Base-by-base conservation (phyloP, 345 rosid genomes). In the Brassica nigra region DNA sequence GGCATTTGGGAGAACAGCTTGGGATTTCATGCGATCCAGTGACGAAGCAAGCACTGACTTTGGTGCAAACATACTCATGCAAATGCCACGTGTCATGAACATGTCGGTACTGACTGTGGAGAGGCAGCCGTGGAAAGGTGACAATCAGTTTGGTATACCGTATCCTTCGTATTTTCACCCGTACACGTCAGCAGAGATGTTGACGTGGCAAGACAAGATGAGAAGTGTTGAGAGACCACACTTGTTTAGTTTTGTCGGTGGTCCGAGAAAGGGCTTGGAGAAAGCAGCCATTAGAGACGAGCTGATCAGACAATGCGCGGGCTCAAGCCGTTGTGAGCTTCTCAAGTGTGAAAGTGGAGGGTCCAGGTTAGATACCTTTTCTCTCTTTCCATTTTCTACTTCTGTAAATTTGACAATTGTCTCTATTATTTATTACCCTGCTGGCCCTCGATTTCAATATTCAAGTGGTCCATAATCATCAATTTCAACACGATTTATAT, bases 161-260 rank as follows among this genome's bases (percentile, higher is more conserved):
- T 90, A 89, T n/a, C 92, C 91, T n/a, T 85, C 91, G 3, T 85
- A 86, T 71, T 90, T 90, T 71, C 92, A 90, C 16, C 92, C 95
- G 15, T 57, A 78, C n/a, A 83, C 75, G 18, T 54, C 68, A 15
- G 44, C 39, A 4, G 83, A 89, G 33, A 80, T 90, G 34, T 16
- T 70, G 23, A 64, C 78, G 55, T 90, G 92, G 95, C 91, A 89
- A 47, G 70, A 80, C 12, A 71, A 78, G 66, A 62, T 86, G 79
- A 71, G 83, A 57, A 42, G 9, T 5, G 73, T 18, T 0, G 54
- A 76, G 37, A 83, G 91, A 68, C 76, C 39, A 0, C 15, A 84
- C 65, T 65, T 90, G 68, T 87, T 87, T 86, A 81, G 88, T 1
- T 90, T 90, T 9, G 89, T 80, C 0, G 91, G 95, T 39, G 91